Evolutionary conservation across 176 grass and related monocot genomes (phyloP).

Genomic region (Poa pratensis): DNA sequence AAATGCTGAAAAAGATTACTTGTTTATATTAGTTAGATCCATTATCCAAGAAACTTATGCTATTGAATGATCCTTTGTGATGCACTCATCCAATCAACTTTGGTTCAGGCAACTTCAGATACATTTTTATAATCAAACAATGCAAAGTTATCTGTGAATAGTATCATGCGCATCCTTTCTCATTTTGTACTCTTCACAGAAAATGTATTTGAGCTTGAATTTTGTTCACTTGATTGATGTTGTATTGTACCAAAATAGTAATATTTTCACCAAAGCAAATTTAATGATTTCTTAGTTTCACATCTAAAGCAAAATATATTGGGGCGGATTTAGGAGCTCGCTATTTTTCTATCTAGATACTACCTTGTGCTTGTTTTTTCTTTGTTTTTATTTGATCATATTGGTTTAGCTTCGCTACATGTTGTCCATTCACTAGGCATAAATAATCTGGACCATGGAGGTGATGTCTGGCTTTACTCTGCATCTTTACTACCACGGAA

Average conservation of each 20-base stretch:
- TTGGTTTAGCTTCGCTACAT: neutral
- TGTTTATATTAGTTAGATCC: neutral
- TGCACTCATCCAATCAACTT: neutral
- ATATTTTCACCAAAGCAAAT: neutral
- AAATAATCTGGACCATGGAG: neutral
- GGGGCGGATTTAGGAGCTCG: neutral
- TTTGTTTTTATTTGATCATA: neutral
- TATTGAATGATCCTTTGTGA: neutral
- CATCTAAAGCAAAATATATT: neutral
- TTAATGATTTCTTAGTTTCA: neutral
- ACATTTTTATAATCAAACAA: neutral
- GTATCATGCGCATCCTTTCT: neutral
- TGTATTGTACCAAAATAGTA: neutral
- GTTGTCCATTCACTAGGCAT: neutral
- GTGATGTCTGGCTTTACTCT: neutral
- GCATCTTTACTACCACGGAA: neutral
- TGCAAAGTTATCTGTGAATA: neutral
- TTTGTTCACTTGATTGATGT: neutral
- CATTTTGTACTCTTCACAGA: neutral
- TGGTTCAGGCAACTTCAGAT: neutral
- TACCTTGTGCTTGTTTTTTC: neutral
- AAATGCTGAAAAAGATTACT: neutral
- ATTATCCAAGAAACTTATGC: neutral
- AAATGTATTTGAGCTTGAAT: neutral
- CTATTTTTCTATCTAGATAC: neutral